These are phyloP conservation scores for Phytopythium mirpurense DNA, from an alignment of 352 stramenopile genomes.

Conservation along the genomic window DNA sequence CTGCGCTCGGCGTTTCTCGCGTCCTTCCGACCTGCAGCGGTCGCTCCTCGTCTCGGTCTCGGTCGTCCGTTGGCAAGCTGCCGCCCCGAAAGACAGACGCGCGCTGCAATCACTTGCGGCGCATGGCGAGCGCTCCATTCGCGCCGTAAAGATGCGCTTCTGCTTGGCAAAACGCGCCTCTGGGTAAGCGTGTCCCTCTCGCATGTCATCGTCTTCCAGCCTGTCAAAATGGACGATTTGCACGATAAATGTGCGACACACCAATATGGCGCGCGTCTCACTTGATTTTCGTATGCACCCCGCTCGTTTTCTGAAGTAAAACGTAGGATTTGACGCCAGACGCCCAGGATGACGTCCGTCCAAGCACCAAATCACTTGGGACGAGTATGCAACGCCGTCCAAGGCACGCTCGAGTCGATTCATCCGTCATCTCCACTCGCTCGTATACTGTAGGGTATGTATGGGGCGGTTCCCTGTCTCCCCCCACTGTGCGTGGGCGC, in stretches of 20 bases:
- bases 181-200: background rate
- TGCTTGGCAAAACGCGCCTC: background rate
- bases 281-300: conserved; percentile 1
- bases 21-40: background rate
- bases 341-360: background rate
- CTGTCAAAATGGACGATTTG: background rate
- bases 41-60: background rate
- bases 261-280: background rate
- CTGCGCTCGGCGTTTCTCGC: too few species aligned
- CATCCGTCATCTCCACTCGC: background rate
- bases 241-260: background rate
- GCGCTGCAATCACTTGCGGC: background rate
- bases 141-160: conserved; percentile 1
- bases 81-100: background rate
- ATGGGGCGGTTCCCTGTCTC: background rate
- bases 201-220: background rate
- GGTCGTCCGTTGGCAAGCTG: background rate
- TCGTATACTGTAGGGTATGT: too few species aligned
- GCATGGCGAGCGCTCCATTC: background rate
- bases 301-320: conserved; percentile 4
- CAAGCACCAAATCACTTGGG: background rate
- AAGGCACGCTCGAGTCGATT: too few species aligned
- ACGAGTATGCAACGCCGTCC: background rate
- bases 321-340: background rate
- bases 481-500: too few species aligned